Evolutionary conservation across 768 basidiomycete genomes (phyloP).

Genomic region (Suillus spraguei): DNA sequence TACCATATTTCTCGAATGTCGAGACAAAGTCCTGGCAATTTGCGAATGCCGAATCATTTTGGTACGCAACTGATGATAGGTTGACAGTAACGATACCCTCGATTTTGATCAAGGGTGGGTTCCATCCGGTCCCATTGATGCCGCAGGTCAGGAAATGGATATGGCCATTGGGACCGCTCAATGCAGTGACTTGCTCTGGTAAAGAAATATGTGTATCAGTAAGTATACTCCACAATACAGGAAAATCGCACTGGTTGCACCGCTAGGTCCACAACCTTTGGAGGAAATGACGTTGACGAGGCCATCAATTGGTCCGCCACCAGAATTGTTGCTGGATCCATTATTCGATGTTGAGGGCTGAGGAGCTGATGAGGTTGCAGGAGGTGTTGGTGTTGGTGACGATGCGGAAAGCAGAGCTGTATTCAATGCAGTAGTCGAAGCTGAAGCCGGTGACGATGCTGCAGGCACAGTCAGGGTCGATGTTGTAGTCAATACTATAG

Average conservation of each 20-base stretch:
- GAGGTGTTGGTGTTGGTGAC: not conserved
- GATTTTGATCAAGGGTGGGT: conserved; percentile 62
- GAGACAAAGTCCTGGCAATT: conserved; percentile 53
- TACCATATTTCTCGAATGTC: conserved; percentile 62
- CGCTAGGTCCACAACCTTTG: conserved; percentile 45
- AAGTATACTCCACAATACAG: not conserved
- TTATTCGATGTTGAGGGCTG: conserved; percentile 1
- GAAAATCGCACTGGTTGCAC: conserved; percentile 50
- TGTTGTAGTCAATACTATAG: not conserved
- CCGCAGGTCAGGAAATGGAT: conserved; percentile 84
- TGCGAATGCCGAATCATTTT: conserved; percentile 55
- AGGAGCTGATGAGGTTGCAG: not conserved
- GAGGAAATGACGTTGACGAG: conserved; percentile 39
- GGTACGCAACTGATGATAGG: conserved; percentile 50
- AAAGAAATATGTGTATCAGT: conserved; percentile 10
- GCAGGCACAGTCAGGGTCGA: not conserved
- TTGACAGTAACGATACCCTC: conserved; percentile 51
- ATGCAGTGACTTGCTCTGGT: conserved; percentile 49
- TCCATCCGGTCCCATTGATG: conserved; percentile 65
- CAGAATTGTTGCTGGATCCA: not conserved
- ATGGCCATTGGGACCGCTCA: conserved; percentile 68
- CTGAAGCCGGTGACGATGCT: not conserved
- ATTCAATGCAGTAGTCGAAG: not conserved
- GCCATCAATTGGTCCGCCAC: conserved; percentile 13
- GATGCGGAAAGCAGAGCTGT: not conserved